A percentile compares a stretch with the other conserved stretches of the same genome.
Conservation (phyloP, 495 filamentous ascomycete species). For the Neurospora sp. region DNA sequence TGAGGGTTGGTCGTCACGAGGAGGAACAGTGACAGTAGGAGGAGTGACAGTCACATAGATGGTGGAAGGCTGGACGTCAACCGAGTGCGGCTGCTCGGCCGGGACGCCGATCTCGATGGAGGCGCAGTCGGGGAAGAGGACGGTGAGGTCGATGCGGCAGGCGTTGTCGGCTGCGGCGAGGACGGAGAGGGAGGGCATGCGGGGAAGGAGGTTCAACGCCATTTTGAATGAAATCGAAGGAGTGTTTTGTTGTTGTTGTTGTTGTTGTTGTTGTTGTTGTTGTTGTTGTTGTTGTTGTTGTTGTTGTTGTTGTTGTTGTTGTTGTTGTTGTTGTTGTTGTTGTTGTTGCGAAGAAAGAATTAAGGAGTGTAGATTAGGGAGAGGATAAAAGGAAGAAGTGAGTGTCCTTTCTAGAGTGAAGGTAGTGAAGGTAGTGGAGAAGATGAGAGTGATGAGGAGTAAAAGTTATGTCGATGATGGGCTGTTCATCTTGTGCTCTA, state of each 20-base stretch:
- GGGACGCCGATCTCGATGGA: slow-evolving; percentile 6
- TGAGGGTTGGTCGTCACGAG: background rate
- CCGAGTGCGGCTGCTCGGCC: background rate
- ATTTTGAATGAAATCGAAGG: background rate
- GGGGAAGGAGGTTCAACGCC: slow-evolving; percentile 4
- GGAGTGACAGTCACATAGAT: slow-evolving; percentile 7
- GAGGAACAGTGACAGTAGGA: background rate
- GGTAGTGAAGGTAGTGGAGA: background rate
- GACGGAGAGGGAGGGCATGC: slow-evolving; percentile 6
- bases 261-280: background rate
- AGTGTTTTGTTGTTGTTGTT: background rate
- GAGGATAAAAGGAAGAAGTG: background rate
- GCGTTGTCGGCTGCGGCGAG: slow-evolving; percentile 2
- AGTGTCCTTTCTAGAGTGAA: background rate
- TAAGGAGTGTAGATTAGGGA: background rate
- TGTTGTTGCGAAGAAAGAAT: background rate
- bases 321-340: background rate
- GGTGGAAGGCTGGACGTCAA: slow-evolving; percentile 6
- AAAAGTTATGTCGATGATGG: background rate
- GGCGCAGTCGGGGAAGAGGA: slow-evolving; percentile 7
- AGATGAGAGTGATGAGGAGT: background rate
- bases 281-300: background rate
- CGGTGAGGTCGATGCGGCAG: slow-evolving; percentile 9
- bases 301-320: too few species aligned
- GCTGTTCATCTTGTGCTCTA: background rate